Percentiles rank a stretch among this genome's conserved stretches.
Evolutionary conservation across 352 stramenopile species (phyloP).

Genomic region (Vaucheria bursata): DNA sequence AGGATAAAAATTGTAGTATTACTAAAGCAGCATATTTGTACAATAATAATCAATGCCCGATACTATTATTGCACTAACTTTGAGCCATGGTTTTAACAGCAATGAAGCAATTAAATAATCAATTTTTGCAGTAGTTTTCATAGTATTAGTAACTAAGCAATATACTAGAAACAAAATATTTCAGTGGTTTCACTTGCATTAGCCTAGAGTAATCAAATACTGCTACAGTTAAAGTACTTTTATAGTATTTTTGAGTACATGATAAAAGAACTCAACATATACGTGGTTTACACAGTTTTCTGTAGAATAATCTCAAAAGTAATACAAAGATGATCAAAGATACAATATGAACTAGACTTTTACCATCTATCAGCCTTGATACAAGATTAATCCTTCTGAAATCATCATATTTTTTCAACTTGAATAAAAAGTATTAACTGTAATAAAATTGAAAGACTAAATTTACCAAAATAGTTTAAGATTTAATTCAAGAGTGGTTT

Average conservation of each 20-base stretch:
- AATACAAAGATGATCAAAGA: conserved; percentile 3
- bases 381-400: background rate
- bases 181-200: too few relatives aligned
- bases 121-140: too few relatives aligned
- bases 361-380: background rate
- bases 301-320: too few relatives aligned
- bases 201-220: too few relatives aligned
- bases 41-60: background rate
- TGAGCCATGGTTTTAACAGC: too few relatives aligned
- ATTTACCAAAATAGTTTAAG: background rate
- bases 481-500: background rate
- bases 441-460: background rate
- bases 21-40: background rate
- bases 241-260: too few relatives aligned
- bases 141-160: background rate
- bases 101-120: too few relatives aligned
- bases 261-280: too few relatives aligned
- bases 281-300: too few relatives aligned
- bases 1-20: background rate
- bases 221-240: too few relatives aligned
- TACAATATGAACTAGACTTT: background rate
- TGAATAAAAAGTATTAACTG: background rate
- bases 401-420: background rate
- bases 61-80: background rate
- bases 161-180: background rate